Conservation (phyloP, 331 rosid genomes). For the Malus hybrid region DNA sequence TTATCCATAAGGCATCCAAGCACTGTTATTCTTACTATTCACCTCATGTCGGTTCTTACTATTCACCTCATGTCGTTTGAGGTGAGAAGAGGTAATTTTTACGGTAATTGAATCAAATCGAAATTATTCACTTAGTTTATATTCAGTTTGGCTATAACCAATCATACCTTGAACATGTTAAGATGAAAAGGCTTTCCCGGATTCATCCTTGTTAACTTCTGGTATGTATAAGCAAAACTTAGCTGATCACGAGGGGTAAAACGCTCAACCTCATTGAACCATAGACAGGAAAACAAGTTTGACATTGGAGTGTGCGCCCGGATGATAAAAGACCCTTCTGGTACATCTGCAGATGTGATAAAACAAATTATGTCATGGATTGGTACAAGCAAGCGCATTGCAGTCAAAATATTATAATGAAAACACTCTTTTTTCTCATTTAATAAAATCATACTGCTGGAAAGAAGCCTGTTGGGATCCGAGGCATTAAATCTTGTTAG, state of each 20-base stretch:
- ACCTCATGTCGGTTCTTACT: background rate
- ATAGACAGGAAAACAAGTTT: slow-evolving; percentile 88
- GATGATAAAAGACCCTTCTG: slow-evolving; percentile 85
- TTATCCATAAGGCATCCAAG: background rate
- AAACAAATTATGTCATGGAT: background rate
- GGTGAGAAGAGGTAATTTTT: background rate
- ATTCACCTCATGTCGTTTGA: background rate
- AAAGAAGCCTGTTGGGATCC: slow-evolving; percentile 75
- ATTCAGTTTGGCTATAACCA: slow-evolving; percentile 5
- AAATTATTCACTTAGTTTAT: background rate
- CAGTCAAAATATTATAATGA: slow-evolving; percentile 1
- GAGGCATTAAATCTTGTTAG: slow-evolving; percentile 69
- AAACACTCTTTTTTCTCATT: background rate
- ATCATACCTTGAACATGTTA: slow-evolving; percentile 82
- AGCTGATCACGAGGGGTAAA: slow-evolving; percentile 99
- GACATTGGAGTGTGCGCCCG: slow-evolving; percentile 93
- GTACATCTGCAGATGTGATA: slow-evolving; percentile 51
- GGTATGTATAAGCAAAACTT: slow-evolving; percentile 83
- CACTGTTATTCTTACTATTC: background rate
- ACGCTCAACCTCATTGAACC: slow-evolving; percentile 91
- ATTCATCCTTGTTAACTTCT: slow-evolving; percentile 89
- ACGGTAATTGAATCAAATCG: background rate
- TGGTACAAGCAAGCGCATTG: background rate
- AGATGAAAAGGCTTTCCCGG: slow-evolving; percentile 76
- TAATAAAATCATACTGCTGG: slow-evolving; percentile 67